These are phyloP conservation scores for Lachnellula cervina DNA, from an alignment of 2,329 filamentous ascomycete genomes.

Conservation along the genomic window DNA sequence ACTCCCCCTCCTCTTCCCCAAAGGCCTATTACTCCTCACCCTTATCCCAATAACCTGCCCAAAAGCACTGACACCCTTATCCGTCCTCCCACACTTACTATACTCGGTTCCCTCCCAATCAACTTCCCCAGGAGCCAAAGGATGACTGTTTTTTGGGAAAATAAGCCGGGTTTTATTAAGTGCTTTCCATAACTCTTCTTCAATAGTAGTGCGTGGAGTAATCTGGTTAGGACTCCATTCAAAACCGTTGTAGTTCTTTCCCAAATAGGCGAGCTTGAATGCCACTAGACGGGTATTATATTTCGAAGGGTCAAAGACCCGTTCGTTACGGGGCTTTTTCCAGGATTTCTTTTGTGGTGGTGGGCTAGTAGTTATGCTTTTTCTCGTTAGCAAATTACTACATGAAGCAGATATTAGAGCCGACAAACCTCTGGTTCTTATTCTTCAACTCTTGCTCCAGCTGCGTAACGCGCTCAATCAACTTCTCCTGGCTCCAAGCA, in stretches of 20 bases:
- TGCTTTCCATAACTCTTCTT: conserved; percentile 91
- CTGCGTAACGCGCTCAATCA: conserved; percentile 62
- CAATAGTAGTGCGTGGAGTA: conserved; percentile 72
- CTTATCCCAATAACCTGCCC: conserved; percentile 86
- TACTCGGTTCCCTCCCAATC: conserved; percentile 85
- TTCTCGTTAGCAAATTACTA: background rate
- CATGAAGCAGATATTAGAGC: conserved; percentile 16
- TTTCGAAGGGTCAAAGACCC: conserved; percentile 64
- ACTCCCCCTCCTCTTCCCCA: conserved; percentile 34
- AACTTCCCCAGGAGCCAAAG: conserved; percentile 48
- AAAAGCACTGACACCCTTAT: conserved; percentile 91
- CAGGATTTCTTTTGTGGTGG: conserved; percentile 37
- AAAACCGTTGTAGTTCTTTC: conserved; percentile 86
- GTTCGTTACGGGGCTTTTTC: conserved; percentile 27
- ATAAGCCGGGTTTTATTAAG: conserved; percentile 79
- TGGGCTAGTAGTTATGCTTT: background rate
- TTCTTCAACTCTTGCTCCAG: conserved; percentile 61
- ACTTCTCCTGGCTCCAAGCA: conserved; percentile 62
- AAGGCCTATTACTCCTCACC: conserved; percentile 72
- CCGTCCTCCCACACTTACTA: conserved; percentile 91
- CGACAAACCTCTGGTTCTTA: conserved; percentile 35
- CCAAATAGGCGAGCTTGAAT: conserved; percentile 89
- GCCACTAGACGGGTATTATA: conserved; percentile 84
- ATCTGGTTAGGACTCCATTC: conserved; percentile 73
- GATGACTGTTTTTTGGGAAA: conserved; percentile 50